A percentile compares a stretch with the other conserved stretches of the same genome.
Conservation (phyloP, 1,139 yeast genomes). For the Saccharomyces hybrid region DNA sequence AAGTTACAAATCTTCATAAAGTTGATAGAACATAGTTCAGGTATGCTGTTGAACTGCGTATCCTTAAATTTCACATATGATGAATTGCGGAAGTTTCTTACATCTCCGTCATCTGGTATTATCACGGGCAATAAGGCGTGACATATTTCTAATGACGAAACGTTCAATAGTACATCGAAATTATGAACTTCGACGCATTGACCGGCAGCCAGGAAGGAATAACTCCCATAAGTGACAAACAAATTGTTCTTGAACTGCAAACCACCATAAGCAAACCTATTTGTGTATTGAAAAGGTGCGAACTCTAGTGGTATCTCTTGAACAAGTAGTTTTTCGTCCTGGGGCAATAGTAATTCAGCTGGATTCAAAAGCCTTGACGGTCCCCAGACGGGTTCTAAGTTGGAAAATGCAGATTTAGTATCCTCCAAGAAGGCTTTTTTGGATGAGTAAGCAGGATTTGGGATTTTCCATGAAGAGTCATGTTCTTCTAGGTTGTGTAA, state of each 20-base stretch:
- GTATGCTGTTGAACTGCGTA: constrained; percentile 1
- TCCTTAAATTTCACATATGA: constrained; percentile 1
- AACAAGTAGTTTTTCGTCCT: constrained; percentile 13
- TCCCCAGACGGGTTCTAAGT: constrained; percentile 22
- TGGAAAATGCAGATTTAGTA: constrained; percentile 6
- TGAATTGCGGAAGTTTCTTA: neutral
- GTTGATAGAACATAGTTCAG: constrained; percentile 7
- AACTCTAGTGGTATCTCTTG: constrained; percentile 6
- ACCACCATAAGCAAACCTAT: constrained; percentile 4
- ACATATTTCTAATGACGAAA: constrained; percentile 2
- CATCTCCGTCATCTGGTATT: neutral
- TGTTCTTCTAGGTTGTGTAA: constrained; percentile 1
- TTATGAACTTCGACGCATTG: constrained; percentile 8
- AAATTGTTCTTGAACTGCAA: constrained; percentile 12
- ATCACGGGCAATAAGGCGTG: neutral
- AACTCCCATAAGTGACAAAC: constrained; percentile 9
- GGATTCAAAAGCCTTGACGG: constrained; percentile 15
- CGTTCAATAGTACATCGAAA: constrained; percentile 1
- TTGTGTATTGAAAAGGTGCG: neutral
- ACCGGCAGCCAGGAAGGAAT: constrained; percentile 8
- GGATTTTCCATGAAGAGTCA: constrained; percentile 1
- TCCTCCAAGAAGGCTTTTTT: constrained; percentile 3
- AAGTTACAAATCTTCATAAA: constrained; percentile 15
- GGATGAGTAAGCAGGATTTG: neutral
- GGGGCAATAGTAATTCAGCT: constrained; percentile 17